Base-by-base conservation (phyloP, 2,329 filamentous ascomycete species). In the Penicillium decumbens region DNA sequence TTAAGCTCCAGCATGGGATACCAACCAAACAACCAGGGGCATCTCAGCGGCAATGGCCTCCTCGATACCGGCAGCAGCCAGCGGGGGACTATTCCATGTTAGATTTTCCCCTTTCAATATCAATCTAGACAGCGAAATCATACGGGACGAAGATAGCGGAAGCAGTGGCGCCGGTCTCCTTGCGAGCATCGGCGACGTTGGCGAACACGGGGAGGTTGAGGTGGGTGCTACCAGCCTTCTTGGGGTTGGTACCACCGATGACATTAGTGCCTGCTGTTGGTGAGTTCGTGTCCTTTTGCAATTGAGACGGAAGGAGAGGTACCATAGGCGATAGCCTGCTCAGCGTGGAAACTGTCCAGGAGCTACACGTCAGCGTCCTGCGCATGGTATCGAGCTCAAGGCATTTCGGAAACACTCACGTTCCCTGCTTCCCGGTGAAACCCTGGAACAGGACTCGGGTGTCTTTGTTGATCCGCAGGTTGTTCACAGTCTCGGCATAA, bases 271-370 rank as follows among this genome's bases (percentile, higher is more conserved):
- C 89, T 95, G 65, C 56, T 45, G 30, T 45, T 46, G 54, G 60
- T 73, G 47, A 55, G 52, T 52, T 50, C 33, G 44, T 38, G 41
- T 52, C 42, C 41, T 51, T 50, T 43, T 37, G 51, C 43, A 49
- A 54, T 56, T 49, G 47, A 45, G 53, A 56, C 25, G 48, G 53
- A 57, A 55, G 49, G 48, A 53, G 45, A 54, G 63, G 71, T 88
- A 95, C 89, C 93, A 77, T 98, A 98, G 75, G 95, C 93, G 75
- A 98, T 96, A 62, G 93, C 93, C 78, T 96, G 91, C 73, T 89
- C 82, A 61, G 93, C 93, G 75, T 98, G 93, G 81, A 98, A 98
- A 65, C 92, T 97, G 44, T 47, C 45, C 43, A 51, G 47, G 46
- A 54, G 43, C 45, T 45, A 54, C 55, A 50, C 40, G 42, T 50